Conservation (phyloP, 345 rosid species). For the Anacardium occidentale region DNA sequence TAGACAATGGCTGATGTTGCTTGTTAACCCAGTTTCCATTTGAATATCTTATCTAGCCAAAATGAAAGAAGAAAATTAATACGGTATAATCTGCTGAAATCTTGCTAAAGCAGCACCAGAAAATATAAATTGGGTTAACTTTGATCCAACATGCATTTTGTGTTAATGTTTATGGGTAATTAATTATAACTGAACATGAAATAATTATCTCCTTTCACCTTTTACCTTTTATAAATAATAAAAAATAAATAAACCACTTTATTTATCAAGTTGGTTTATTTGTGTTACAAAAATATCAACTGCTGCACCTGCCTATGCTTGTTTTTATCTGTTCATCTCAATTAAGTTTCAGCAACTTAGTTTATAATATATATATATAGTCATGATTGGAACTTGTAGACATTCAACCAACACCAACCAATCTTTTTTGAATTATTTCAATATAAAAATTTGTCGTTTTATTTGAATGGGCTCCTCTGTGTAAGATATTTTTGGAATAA, state of each 20-base stretch:
- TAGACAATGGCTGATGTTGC: too few relatives aligned
- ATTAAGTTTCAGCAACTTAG: too few relatives aligned
- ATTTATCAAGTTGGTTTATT: conserved; percentile 3
- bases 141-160: too few relatives aligned
- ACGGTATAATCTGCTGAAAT: too few relatives aligned
- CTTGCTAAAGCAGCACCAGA: background rate
- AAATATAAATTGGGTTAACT: background rate
- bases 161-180: too few relatives aligned
- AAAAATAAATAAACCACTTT: background rate
- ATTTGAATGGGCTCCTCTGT: background rate
- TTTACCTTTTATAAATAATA: background rate
- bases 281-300: background rate
- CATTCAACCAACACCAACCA: background rate
- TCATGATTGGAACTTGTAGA: too few relatives aligned
- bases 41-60: too few relatives aligned
- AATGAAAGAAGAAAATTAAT: too few relatives aligned
- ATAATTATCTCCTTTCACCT: background rate
- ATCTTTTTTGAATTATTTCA: background rate
- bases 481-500: background rate
- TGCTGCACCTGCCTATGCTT: too few relatives aligned
- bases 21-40: too few relatives aligned
- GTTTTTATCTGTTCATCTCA: too few relatives aligned
- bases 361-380: too few relatives aligned
- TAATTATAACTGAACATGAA: background rate
- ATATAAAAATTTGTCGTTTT: background rate